Conservation (phyloP, 176 grass and related monocot species). For the Urochloa ruziziensis region DNA sequence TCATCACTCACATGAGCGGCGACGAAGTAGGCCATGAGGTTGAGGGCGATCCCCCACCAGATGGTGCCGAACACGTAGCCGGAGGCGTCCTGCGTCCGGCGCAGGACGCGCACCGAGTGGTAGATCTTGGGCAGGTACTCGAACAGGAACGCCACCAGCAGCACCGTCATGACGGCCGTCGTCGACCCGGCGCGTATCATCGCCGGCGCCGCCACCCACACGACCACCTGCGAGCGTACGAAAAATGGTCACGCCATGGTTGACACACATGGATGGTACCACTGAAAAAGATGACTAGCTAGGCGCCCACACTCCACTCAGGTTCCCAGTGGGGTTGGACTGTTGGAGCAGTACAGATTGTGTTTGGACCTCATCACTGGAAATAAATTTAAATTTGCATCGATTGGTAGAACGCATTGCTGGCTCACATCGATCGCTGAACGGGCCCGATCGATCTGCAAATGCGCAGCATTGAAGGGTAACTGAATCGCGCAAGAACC, state of each 20-base stretch:
- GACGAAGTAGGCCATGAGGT: slow-evolving; percentile 95
- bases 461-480: not conserved
- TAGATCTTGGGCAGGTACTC: slow-evolving; percentile 95
- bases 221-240: slow-evolving; percentile 40
- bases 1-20: slow-evolving; percentile 80
- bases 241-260: not conserved
- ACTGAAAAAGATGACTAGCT: not conserved
- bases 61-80: slow-evolving; percentile 81
- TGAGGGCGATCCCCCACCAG: slow-evolving; percentile 88
- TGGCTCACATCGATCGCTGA: not conserved
- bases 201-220: slow-evolving; percentile 75
- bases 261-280: not conserved
- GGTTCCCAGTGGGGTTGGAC: not conserved
- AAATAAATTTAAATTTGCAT: not conserved
- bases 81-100: slow-evolving; percentile 59
- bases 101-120: slow-evolving; percentile 73
- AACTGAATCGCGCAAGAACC: not conserved
- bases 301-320: not conserved
- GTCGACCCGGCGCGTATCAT: slow-evolving; percentile 64
- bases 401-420: not conserved
- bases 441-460: not conserved
- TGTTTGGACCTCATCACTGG: not conserved
- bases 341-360: too few species aligned
- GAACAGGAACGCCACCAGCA: slow-evolving; percentile 64
- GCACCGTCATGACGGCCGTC: slow-evolving; percentile 71